phyloP scores from a whole-genome alignment of 495 filamentous ascomycete genomes.

The Achaetomiella virescens region DNA sequence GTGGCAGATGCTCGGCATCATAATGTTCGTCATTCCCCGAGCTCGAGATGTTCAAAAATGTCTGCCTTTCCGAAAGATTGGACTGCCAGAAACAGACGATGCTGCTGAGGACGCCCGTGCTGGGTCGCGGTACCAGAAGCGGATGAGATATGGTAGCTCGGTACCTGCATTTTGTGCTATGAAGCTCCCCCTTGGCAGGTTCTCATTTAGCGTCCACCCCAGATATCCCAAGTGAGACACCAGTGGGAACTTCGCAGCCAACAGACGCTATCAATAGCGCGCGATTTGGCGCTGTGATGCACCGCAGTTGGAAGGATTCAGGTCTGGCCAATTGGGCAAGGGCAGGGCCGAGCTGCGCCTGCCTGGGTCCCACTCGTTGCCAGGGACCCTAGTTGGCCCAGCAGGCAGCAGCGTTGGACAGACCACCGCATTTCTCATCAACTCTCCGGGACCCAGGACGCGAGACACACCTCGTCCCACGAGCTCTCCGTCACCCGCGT shows the following conservation, averaged over 20 bases:
- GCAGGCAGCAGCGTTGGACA: conserved; percentile 30
- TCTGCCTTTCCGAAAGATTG: conserved; percentile 2
- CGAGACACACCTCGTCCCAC: conserved; percentile 13
- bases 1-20: not conserved
- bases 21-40: conserved; percentile 2
- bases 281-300: conserved; percentile 21
- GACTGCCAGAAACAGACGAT: not conserved
- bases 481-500: conserved; percentile 14
- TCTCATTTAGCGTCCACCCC: conserved; percentile 12
- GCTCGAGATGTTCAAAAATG: not conserved
- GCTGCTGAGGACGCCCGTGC: no score
- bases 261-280: conserved; percentile 17
- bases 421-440: conserved; percentile 33
- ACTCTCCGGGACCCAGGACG: conserved; percentile 12
- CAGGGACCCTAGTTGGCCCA: conserved; percentile 18
- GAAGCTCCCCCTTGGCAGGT: not conserved
- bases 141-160: no score
- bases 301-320: conserved; percentile 24
- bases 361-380: conserved; percentile 17
- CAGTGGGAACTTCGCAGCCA: conserved; percentile 11
- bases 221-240: not conserved
- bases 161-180: no score
- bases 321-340: conserved; percentile 18
- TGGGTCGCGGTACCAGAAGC: not conserved
- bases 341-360: conserved; percentile 23